Conservation (phyloP, 768 basidiomycete species). For the Hypholoma sublateritium region DNA sequence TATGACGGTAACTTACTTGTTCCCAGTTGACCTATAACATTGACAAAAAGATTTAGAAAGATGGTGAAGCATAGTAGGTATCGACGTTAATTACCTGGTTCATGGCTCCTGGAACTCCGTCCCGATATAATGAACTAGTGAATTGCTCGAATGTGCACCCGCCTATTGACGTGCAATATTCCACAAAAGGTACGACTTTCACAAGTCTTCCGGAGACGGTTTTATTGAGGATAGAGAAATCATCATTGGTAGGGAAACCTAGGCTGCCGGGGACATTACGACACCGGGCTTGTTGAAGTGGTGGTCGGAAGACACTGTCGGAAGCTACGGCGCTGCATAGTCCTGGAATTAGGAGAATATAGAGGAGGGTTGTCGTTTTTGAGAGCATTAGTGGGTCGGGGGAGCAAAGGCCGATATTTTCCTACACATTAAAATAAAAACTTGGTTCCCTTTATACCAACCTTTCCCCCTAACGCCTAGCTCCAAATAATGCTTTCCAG, state of each 20-base stretch:
- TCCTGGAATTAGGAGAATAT: background rate
- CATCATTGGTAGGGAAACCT: slow-evolving; percentile 16
- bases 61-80: background rate
- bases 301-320: background rate
- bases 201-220: slow-evolving; percentile 22
- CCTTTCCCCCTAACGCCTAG: too few species aligned
- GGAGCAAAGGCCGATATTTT: too few species aligned
- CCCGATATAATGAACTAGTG: slow-evolving; percentile 17
- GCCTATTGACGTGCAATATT: slow-evolving; percentile 17
- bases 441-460: too few species aligned
- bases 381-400: background rate
- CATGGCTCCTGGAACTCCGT: slow-evolving; percentile 19
- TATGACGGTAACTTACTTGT: background rate
- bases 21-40: slow-evolving; percentile 1
- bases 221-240: slow-evolving; percentile 21
- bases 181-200: slow-evolving; percentile 18
- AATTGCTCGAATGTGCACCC: slow-evolving; percentile 13
- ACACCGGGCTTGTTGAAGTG: slow-evolving; percentile 1
- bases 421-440: too few species aligned
- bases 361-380: background rate
- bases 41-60: background rate
- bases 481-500: too few species aligned
- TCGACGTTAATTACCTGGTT: slow-evolving; percentile 10
- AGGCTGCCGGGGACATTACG: slow-evolving; percentile 22
- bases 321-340: background rate